Percentiles rank a stretch among this genome's conserved stretches.
These are phyloP conservation scores for Alternaria panax DNA, from an alignment of 2,329 filamentous ascomycete species.

Conservation along the genomic window DNA sequence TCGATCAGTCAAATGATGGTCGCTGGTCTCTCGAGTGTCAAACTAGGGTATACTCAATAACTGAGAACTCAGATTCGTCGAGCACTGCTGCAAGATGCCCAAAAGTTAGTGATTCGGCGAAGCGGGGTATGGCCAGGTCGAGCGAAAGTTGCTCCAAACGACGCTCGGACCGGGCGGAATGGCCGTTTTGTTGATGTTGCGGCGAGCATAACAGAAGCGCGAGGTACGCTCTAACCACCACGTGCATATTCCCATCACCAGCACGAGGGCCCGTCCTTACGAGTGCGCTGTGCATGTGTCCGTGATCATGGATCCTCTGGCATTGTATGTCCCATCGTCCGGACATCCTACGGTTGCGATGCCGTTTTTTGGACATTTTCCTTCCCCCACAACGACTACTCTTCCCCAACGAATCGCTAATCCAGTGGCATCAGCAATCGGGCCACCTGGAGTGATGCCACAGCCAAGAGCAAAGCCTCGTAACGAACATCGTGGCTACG, in stretches of 20 bases:
- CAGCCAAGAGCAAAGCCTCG: background rate
- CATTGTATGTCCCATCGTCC: background rate
- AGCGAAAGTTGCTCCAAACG: slow-evolving; percentile 4
- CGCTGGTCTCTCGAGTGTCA: background rate
- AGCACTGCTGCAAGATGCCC: background rate
- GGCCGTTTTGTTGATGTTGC: slow-evolving; percentile 13
- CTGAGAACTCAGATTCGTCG: background rate
- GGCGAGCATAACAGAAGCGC: background rate
- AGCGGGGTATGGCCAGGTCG: slow-evolving; percentile 1
- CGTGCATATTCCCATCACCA: slow-evolving; percentile 4
- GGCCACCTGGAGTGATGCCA: background rate
- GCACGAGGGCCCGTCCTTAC: background rate
- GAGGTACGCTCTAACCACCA: slow-evolving; percentile 7
- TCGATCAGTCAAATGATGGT: background rate
- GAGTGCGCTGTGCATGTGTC: background rate
- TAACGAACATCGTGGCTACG: background rate
- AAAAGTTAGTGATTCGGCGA: background rate
- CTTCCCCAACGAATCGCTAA: background rate
- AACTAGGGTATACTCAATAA: background rate
- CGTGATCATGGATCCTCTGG: background rate
- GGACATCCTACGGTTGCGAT: background rate
- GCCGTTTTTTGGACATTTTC: background rate
- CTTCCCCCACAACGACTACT: background rate
- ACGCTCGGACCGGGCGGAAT: slow-evolving; percentile 17
- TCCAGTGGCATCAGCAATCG: background rate